Evolutionary conservation across 768 basidiomycete genomes (phyloP), one percentile per base, ranked within the genome.

Genomic region (Tulasnella calospora): DNA sequence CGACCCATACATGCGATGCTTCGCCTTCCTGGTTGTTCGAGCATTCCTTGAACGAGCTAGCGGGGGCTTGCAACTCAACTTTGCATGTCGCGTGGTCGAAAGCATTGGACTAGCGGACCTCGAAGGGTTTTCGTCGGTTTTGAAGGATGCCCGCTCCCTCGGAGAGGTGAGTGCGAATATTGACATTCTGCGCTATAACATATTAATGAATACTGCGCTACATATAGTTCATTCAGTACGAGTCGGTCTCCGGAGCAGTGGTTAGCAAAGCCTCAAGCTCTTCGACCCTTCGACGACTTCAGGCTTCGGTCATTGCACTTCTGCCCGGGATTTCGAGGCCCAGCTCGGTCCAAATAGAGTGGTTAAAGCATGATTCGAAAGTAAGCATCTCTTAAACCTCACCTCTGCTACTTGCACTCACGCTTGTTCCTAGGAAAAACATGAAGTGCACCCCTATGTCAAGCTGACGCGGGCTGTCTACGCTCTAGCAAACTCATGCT

Each of bases 401-500:
- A 7, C 6, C 15, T 13, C 21, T 57, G 19, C 35, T 47, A 23
- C 70, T 36, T 41, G n/a, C 10, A n/a, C 76, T 78, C 21, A 73
- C 36, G 17, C 5, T 51, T 40, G 0, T 9, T 9, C 23, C 0
- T 17, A 51, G 30, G 57, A 41, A 9, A 76, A 12, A 7, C 33
- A 30, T 35, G 33, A 38, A 2, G 55, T 40, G n/a, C 80, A 83
- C 27, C 84, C 83, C 36, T 94, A 91, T 81, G 86, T 91, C 33
- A 81, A 83, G n/a, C 86, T 95, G 78, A 88, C 91, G 84, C 88
- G 90, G 40, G 83, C 84, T 17, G 83, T 95, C 5, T 98, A 98
- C 84, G 83, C 82, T 23, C 82, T 94, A 27, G 90, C 90, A 9
- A 94, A 92, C 81, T 86, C 87, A 0, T 88, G 89, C 6, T 83